Base-by-base conservation (phyloP, 2,329 filamentous ascomycete species). In the Pseudogymnoascus sp. region DNA sequence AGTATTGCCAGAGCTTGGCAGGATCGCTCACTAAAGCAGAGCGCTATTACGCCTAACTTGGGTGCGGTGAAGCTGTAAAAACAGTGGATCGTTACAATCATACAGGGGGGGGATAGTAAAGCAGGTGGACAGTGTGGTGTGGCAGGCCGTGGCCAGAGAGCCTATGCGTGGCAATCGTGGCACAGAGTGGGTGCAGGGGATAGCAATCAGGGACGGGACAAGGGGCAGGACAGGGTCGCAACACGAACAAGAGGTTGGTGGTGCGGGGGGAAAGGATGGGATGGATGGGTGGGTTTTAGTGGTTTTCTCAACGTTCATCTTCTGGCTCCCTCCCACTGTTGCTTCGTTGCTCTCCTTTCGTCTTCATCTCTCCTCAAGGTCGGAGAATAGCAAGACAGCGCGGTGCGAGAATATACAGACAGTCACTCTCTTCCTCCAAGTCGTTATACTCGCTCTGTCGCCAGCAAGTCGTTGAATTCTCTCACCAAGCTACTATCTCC, bases 301-400 rank as follows among this genome's bases (percentile, higher is more conserved):
- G 29, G 51, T 34, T 57, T 57, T 57, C 51, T 57, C 51, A 57
- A 57, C 51, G 11, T 57, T 57, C 26, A 57, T 57, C 29, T 57
- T 34, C 51, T 34, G 21, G 51, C 51, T 57, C 51, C 29, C 51
- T 12, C 51, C 51, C 51, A 36, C 29, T 57, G 29, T 57, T 57
- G 29, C 29, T 14, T 18, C 3, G 51, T 8, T 57, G 51, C 16
- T 57, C 51, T 34, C 11, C 51, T 21, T 21, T 34, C 51, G 16
- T 34, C 29, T 34, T 7, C n/a, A 57, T 34, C 51, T 57, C 16
- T 34, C 29, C 14, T 21, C 51, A 31, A 34, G 47, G 26, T 18
- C 47, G 26, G 47, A 57, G 26, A 57, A 12, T 31, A 18, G 4
- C 47, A 57, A 34, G 26, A 57, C n/a, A 34, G 29, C 47, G 47